Evolutionary conservation across 257 asterid genomes (phyloP).

Genomic region (Haberlea rhodopensis): DNA sequence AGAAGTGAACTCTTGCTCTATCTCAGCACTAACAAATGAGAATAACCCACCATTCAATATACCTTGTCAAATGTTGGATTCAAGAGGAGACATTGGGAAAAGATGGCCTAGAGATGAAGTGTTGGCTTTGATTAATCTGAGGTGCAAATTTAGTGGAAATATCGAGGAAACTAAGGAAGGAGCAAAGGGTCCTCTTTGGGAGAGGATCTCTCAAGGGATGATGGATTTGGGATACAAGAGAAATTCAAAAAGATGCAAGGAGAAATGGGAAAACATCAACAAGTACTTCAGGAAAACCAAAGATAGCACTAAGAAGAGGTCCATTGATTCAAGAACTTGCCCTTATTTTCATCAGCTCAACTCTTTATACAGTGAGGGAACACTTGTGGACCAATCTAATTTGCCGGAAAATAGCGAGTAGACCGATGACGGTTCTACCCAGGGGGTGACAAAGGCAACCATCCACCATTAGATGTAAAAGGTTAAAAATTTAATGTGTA

Average conservation of each 20-base stretch:
- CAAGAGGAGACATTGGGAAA: constrained; percentile 36
- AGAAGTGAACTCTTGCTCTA: constrained; percentile 9
- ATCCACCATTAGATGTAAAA: too few relatives aligned
- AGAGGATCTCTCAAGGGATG: constrained; percentile 75
- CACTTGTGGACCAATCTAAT: constrained; percentile 16
- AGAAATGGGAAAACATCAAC: constrained; percentile 92
- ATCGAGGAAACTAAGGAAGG: constrained; percentile 20
- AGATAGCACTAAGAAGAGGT: constrained; percentile 74
- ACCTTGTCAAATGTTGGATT: neutral
- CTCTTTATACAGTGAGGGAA: constrained; percentile 51
- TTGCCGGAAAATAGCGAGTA: neutral
- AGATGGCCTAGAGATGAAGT: constrained; percentile 90
- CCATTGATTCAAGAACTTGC: constrained; percentile 73
- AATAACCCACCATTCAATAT: neutral
- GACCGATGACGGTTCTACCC: too few relatives aligned
- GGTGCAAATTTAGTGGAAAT: constrained; percentile 42
- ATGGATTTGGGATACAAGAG: constrained; percentile 66
- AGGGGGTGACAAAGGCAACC: too few relatives aligned
- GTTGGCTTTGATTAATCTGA: constrained; percentile 58
- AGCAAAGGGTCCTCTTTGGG: constrained; percentile 73
- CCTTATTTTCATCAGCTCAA: constrained; percentile 74
- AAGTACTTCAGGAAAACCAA: constrained; percentile 78
- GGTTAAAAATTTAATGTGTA: neutral
- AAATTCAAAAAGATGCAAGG: constrained; percentile 76
- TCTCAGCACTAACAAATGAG: neutral